Evolutionary conservation across 306 rosid species (phyloP), one percentile per base, ranked within the genome.

Genomic region (Inga leiocalycina): DNA sequence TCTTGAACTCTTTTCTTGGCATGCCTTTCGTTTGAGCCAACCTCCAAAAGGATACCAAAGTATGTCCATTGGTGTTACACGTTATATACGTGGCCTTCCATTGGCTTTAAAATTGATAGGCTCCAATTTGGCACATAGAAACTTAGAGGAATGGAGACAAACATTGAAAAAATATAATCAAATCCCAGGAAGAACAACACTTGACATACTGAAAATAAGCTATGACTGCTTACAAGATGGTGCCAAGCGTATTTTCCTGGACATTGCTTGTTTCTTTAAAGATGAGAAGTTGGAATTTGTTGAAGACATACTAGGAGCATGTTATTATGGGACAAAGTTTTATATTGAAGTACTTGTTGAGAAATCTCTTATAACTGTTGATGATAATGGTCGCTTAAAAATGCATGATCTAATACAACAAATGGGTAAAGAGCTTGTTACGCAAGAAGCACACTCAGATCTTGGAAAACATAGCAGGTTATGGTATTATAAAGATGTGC

Each of bases 251-350:
- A 30, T 34, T 62, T 81, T 81, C 72, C 19, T 61, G 0, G 67
- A 61, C 16, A 61, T 61, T 22, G 67, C 67, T 45, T 48, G 76
- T 22, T 71, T 71, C 66, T 81, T 81, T 22, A 71, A 77, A 32
- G 49, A 62, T 6, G 52, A 49, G 37, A 15, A 3, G 3, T 20
- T 44, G 76, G 76, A 76, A 19, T 76, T 76, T 64, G 82, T 85
- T 71, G 15, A 71, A 52, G 66, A 77, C 24, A 39, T 85, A 17
- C 64, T n/a, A 76, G 22, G 15, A 11, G 11, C 56, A 0, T 69
- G 8, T 69, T n/a, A 69, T 39, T 39, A 3, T 19, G 46, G 46
- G 14, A 6, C 32, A 39, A 35, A 6, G 45, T 69, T 37, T 39
- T 35, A 17, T 22, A 43, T 71, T 8, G 56, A 22, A 44, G 35